phyloP scores from a whole-genome alignment of 2,329 filamentous ascomycete species.

The Fusarium euwallaceae region DNA sequence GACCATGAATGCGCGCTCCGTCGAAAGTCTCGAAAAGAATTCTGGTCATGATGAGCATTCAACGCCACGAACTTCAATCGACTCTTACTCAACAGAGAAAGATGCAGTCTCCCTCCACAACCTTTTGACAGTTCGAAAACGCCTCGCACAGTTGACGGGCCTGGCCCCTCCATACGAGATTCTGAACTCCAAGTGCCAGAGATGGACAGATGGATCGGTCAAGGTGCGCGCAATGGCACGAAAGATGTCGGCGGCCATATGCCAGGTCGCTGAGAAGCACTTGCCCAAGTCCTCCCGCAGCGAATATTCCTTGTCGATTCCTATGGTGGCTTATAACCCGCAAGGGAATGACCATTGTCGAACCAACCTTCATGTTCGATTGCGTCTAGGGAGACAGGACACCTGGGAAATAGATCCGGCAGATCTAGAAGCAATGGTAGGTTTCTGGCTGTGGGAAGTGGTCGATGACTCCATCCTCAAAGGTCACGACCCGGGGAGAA shows the following conservation, averaged over 20 bases:
- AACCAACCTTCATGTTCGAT: too few species aligned
- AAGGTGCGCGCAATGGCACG: slow-evolving; percentile 21
- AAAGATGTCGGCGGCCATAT: slow-evolving; percentile 9
- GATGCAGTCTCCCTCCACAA: not conserved
- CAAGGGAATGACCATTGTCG: not conserved
- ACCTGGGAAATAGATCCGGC: slow-evolving; percentile 28
- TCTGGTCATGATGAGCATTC: not conserved
- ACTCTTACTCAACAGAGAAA: not conserved
- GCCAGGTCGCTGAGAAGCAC: slow-evolving; percentile 6
- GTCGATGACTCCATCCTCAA: not conserved
- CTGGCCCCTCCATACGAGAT: not conserved
- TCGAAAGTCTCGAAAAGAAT: not conserved
- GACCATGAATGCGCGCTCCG: not conserved
- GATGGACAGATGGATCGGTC: slow-evolving; percentile 26
- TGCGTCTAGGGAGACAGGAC: too few species aligned
- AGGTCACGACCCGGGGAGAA: not conserved
- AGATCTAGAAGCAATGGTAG: slow-evolving; percentile 35
- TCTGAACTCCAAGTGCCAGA: not conserved
- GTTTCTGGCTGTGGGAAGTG: slow-evolving; percentile 36
- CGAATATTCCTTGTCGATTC: not conserved
- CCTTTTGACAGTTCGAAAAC: not conserved
- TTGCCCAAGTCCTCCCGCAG: not conserved
- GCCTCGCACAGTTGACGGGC: slow-evolving; percentile 23
- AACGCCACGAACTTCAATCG: not conserved
- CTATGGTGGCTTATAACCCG: not conserved